A percentile compares a stretch with the other conserved stretches of the same genome.
Conservation (phyloP, 331 rosid species). For the Malus hybrid region DNA sequence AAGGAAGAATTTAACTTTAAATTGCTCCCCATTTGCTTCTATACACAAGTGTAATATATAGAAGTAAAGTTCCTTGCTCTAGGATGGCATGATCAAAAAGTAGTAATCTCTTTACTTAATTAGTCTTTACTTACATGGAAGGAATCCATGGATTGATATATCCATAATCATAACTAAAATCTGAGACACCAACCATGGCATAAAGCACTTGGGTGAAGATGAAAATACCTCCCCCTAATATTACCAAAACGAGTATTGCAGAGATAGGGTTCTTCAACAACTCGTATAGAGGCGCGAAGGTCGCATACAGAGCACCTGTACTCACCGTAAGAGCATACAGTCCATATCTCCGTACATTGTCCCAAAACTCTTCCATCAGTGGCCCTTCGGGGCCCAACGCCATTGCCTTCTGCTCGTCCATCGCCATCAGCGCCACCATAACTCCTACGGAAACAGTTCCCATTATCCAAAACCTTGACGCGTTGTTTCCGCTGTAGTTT, state of each 20-base stretch:
- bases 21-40: background rate
- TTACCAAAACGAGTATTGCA: constrained; percentile 50
- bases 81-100: background rate
- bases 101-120: background rate
- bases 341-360: constrained; percentile 80
- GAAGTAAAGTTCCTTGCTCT: background rate
- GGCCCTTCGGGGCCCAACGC: constrained; percentile 97
- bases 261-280: constrained; percentile 68
- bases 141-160: background rate
- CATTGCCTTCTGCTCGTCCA: constrained; percentile 53
- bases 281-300: constrained; percentile 54
- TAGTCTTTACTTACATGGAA: background rate
- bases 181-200: constrained; percentile 78
- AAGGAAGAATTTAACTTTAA: background rate
- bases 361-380: constrained; percentile 92
- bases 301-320: constrained; percentile 71
- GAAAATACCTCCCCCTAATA: constrained; percentile 48
- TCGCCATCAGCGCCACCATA: constrained; percentile 36
- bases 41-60: background rate
- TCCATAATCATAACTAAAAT: constrained; percentile 40
- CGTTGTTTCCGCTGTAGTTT: background rate
- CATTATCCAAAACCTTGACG: constrained; percentile 34
- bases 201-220: constrained; percentile 61
- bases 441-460: constrained; percentile 73
- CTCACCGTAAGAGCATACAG: constrained; percentile 85